phyloP scores from a whole-genome alignment of 1,284 basidiomycete species.

The Pseudomicrostroma phylloplanum region DNA sequence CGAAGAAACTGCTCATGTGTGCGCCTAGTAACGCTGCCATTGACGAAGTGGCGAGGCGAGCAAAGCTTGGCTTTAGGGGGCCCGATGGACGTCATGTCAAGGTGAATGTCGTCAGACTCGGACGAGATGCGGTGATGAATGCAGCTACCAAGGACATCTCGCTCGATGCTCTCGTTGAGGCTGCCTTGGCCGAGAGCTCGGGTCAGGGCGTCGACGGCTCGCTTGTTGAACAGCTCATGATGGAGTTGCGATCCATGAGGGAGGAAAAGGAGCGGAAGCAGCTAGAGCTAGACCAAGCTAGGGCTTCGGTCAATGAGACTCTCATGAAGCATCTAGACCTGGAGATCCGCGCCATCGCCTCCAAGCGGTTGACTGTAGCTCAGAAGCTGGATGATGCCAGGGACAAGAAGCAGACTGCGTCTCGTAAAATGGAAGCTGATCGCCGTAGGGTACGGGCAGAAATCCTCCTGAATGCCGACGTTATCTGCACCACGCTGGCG shows the following conservation, averaged over 20 bases:
- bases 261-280: constrained; percentile 33
- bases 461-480: constrained; percentile 61
- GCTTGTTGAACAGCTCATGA: constrained; percentile 18
- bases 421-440: constrained; percentile 37
- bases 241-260: constrained; percentile 27
- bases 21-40: constrained; percentile 98
- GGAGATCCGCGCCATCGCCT: constrained; percentile 28
- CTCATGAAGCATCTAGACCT: constrained; percentile 23
- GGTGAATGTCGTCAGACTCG: constrained; percentile 82
- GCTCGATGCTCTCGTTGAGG: constrained; percentile 58
- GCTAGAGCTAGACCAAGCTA: constrained; percentile 24
- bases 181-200: constrained; percentile 18
- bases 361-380: constrained; percentile 28
- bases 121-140: constrained; percentile 72
- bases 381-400: constrained; percentile 38
- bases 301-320: not conserved
- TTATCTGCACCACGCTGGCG: constrained; percentile 89
- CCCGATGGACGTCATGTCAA: constrained; percentile 58
- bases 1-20: constrained; percentile 78
- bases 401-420: constrained; percentile 32
- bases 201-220: constrained; percentile 15
- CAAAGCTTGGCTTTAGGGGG: constrained; percentile 70
- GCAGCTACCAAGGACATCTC: constrained; percentile 77
- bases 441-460: constrained; percentile 26
- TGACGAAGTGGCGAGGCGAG: constrained; percentile 84